Conservation (phyloP, 352 stramenopile genomes). For the Globisporangium irregulare region DNA sequence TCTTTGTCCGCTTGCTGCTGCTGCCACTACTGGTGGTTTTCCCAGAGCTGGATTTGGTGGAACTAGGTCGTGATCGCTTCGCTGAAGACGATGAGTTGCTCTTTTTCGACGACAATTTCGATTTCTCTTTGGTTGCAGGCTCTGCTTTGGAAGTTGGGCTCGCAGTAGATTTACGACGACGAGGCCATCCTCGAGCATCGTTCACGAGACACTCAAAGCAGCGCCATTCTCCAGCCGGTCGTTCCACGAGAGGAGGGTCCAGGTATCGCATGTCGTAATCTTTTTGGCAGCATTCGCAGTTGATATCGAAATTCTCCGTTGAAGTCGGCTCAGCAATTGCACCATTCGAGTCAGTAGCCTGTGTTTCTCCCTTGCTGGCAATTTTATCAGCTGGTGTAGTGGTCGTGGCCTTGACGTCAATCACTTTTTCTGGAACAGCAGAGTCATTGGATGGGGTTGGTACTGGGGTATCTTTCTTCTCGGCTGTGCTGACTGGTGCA, state of each 20-base stretch:
- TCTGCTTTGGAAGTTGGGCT: slow-evolving; percentile 21
- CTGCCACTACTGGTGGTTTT: slow-evolving; percentile 32
- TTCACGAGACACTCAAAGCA: slow-evolving; percentile 90
- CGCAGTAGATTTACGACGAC: slow-evolving; percentile 35
- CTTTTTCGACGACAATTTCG: slow-evolving; percentile 23
- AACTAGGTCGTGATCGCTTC: slow-evolving; percentile 33
- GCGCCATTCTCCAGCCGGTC: slow-evolving; percentile 72
- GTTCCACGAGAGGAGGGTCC: slow-evolving; percentile 74
- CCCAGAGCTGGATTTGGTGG: slow-evolving; percentile 38
- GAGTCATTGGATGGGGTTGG: background rate
- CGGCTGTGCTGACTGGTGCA: background rate
- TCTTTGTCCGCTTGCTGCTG: slow-evolving; percentile 41
- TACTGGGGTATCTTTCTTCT: background rate
- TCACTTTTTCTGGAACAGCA: background rate
- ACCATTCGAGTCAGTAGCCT: background rate
- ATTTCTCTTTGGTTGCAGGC: slow-evolving; percentile 9
- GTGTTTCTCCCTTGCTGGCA: slow-evolving; percentile 1
- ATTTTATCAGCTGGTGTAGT: slow-evolving; percentile 13
- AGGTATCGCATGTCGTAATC: slow-evolving; percentile 84
- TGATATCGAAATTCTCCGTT: slow-evolving; percentile 70
- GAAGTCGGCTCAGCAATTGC: background rate
- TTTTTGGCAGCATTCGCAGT: slow-evolving; percentile 73
- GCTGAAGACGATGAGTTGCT: slow-evolving; percentile 41
- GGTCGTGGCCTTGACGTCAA: slow-evolving; percentile 20
- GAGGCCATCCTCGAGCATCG: slow-evolving; percentile 78